phyloP scores from a whole-genome alignment of 2,329 filamentous ascomycete genomes.

The Cladosporium sp. region DNA sequence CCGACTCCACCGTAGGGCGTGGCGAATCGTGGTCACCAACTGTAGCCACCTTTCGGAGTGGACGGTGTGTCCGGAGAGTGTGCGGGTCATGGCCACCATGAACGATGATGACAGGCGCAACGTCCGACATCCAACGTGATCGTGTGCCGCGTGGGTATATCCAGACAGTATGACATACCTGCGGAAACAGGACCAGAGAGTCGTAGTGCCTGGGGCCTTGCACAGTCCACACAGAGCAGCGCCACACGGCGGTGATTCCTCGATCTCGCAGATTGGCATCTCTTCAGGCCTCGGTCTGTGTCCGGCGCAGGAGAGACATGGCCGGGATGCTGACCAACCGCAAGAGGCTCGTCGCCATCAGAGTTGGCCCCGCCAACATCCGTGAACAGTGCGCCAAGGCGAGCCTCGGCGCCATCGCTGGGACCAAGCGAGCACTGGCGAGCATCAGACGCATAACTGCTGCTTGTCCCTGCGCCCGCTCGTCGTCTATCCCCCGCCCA shows the following conservation, averaged over 20 bases:
- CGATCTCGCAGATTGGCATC: neutral
- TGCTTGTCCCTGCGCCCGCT: constrained; percentile 10
- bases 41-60: neutral
- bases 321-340: constrained; percentile 3
- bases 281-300: constrained; percentile 9
- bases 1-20: constrained; percentile 3
- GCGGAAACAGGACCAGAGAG: neutral
- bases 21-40: neutral
- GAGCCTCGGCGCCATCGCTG: neutral
- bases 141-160: constrained; percentile 4
- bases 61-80: neutral
- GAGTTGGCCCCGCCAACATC: neutral
- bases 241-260: neutral
- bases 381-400: neutral
- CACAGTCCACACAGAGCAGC: neutral
- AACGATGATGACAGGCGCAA: neutral
- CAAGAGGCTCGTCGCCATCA: neutral
- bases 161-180: constrained; percentile 1
- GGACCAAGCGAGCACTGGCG: neutral
- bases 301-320: constrained; percentile 10
- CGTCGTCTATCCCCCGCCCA: too few relatives aligned
- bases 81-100: constrained; percentile 5
- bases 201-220: too few relatives aligned
- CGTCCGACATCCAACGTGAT: neutral
- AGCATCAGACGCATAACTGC: neutral